Conservation (phyloP, 2,329 filamentous ascomycete species). For the Calonectria hongkongensis region DNA sequence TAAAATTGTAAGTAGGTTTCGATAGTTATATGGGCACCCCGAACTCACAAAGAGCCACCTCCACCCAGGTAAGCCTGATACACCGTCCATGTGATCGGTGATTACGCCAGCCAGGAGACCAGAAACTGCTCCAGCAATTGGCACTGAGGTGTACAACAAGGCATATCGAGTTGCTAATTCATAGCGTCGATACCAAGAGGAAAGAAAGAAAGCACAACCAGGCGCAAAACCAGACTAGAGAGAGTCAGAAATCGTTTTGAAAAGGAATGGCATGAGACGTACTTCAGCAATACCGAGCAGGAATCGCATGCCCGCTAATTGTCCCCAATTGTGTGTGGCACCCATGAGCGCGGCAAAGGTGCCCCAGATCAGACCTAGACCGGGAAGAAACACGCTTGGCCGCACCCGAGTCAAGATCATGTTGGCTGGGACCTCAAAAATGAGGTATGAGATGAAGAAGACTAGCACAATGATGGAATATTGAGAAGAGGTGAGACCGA, state of each 20-base stretch:
- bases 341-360: slow-evolving; percentile 12
- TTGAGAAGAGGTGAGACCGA: slow-evolving; percentile 10
- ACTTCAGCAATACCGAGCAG: slow-evolving; percentile 5
- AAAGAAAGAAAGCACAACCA: slow-evolving; percentile 10
- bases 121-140: slow-evolving; percentile 6
- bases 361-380: slow-evolving; percentile 2
- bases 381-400: neutral
- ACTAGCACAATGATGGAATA: slow-evolving; percentile 9
- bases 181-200: slow-evolving; percentile 16
- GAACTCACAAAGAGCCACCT: slow-evolving; percentile 10
- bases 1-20: neutral
- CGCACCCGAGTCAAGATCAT: slow-evolving; percentile 16
- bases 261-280: neutral
- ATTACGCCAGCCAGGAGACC: slow-evolving; percentile 13
- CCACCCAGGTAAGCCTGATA: neutral
- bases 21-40: no score
- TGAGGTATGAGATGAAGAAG: slow-evolving; percentile 10
- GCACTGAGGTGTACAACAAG: slow-evolving; percentile 1
- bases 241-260: neutral
- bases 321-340: neutral
- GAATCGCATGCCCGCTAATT: slow-evolving; percentile 8
- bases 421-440: slow-evolving; percentile 17
- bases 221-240: neutral
- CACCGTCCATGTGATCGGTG: slow-evolving; percentile 15
- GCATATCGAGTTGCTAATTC: slow-evolving; percentile 13